Conservation (phyloP, 331 rosid species). For the Quercus lobata region DNA sequence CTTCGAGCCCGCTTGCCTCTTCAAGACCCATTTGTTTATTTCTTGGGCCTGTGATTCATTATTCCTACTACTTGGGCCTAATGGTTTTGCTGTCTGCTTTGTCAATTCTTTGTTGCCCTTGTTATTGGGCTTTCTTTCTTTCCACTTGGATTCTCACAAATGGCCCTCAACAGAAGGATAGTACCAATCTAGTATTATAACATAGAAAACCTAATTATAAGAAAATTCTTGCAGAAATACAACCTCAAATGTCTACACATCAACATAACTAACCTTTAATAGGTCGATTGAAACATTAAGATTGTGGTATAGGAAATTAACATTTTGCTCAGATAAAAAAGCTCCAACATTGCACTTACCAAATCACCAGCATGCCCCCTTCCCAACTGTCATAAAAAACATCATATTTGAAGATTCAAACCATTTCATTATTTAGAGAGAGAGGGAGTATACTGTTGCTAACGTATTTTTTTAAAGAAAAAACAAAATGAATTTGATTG, state of each 20-base stretch:
- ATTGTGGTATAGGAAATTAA: slow-evolving; percentile 83
- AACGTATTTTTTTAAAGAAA: neutral
- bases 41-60: too few relatives aligned
- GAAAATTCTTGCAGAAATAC: slow-evolving; percentile 8
- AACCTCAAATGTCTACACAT: slow-evolving; percentile 5
- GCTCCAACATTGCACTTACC: slow-evolving; percentile 88
- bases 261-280: slow-evolving; percentile 66
- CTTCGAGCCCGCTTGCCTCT: too few relatives aligned
- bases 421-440: neutral
- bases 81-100: too few relatives aligned
- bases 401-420: slow-evolving; percentile 13
- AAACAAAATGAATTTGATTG: neutral
- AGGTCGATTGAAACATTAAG: slow-evolving; percentile 97
- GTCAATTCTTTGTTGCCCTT: too few relatives aligned
- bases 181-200: neutral
- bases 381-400: slow-evolving; percentile 62
- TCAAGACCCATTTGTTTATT: too few relatives aligned
- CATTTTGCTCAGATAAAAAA: too few relatives aligned
- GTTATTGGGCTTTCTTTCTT: too few relatives aligned
- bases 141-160: too few relatives aligned
- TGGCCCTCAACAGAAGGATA: neutral
- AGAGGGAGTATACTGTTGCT: neutral
- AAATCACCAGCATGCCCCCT: slow-evolving; percentile 99
- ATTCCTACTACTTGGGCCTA: too few relatives aligned
- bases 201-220: neutral